Base-by-base conservation (phyloP, 2,329 filamentous ascomycete genomes). In the Aspergillus pseudotamarii region DNA sequence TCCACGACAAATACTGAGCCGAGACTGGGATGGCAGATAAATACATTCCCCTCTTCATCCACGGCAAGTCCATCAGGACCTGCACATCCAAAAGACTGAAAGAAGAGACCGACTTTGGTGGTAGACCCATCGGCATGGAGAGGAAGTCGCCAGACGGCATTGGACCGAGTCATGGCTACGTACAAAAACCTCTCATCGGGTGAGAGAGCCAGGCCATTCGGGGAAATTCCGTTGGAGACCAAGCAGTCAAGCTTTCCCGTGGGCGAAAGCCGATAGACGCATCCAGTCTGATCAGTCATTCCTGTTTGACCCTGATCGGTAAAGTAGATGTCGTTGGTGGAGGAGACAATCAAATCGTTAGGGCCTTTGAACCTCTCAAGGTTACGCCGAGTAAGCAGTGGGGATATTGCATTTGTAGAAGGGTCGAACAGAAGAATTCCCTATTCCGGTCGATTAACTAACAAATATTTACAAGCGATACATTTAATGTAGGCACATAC, bases 291-390 rank as follows among this genome's bases (percentile, higher is more conserved):
- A 30, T 82, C 80, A 0, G 76, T 79, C 68, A 82, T 74, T 4
- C 79, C 79, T 0, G 79, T 81, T 55, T 81, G 79, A 0, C 80
- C 80, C 67, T 82, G 80, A 48, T 82, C 79, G 1, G 80, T 82
- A 41, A 82, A 82, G 67, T 80, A 82, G 4, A 82, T 63, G 32
- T 78, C 76, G 4, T 71, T 68, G 16, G 73, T 72, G 0, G 75
- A 79, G 32, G 78, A 77, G 4, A 80, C 56, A 19, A 81, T 74
- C 1, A 82, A 66, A 58, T 82, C 79, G 55, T 82, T 82, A 0
- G 75, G 76, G 0, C 80, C 79, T 59, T 81, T 82, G 69, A 82
- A 82, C 4, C 79, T 71, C 53, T 81, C 79, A 0, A 82, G 71
- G 48, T 82, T 70, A 11, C 69, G 69, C 23, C 68, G 68, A 6